Evolutionary conservation across 1,284 basidiomycete genomes (phyloP).

Genomic region (Sporisorium exsertum): DNA sequence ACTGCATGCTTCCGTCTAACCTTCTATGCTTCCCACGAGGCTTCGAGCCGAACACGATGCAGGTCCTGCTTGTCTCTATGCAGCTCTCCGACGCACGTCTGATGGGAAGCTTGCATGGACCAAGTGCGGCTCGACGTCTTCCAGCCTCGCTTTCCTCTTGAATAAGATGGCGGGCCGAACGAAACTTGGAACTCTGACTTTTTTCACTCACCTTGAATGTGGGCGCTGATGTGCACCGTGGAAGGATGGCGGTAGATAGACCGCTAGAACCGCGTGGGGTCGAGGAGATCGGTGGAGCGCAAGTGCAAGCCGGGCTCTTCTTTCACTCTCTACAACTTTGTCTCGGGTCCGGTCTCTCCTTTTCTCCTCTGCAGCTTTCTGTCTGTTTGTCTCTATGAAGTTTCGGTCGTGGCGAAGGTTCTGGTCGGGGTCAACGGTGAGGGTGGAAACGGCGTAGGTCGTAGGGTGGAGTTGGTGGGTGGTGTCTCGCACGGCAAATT

Average conservation of each 20-base stretch:
- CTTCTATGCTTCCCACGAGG: constrained; percentile 2
- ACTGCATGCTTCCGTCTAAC: not conserved
- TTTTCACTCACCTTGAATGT: constrained; percentile 9
- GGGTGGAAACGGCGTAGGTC: constrained; percentile 5
- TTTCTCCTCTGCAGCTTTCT: constrained; percentile 6
- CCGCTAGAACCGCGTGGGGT: not conserved
- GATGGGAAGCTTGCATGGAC: not conserved
- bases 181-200: not conserved
- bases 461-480: not conserved
- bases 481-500: constrained; percentile 8
- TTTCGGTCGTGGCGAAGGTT: constrained; percentile 7
- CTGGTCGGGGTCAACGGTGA: constrained; percentile 3
- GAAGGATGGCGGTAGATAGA: not conserved
- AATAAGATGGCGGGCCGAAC: not conserved
- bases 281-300: not conserved
- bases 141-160: not conserved
- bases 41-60: not conserved
- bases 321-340: constrained; percentile 2
- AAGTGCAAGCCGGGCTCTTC: not conserved
- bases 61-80: constrained; percentile 3
- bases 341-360: constrained; percentile 15
- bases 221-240: not conserved
- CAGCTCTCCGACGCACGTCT: constrained; percentile 1
- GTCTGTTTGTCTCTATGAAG: not conserved
- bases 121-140: not conserved